phyloP scores from a whole-genome alignment of 2,329 filamentous ascomycete genomes.

The Scleromitrula shiraiana region DNA sequence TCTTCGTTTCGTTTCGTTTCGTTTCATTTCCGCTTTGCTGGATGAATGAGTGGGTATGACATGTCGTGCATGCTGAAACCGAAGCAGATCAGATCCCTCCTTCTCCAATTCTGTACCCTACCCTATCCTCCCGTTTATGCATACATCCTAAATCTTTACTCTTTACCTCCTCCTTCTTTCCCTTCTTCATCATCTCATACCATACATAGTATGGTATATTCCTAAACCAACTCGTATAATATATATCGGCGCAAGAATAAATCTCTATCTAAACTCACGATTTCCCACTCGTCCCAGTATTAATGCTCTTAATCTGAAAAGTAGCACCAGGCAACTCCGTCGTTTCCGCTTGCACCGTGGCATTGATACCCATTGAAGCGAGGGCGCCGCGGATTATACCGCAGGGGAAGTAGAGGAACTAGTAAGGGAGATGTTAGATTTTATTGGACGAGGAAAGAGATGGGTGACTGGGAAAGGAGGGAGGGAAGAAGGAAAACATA shows the following conservation, averaged over 20 bases:
- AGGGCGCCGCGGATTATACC: slow-evolving; percentile 88
- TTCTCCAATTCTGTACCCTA: too few species aligned
- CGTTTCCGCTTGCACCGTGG: slow-evolving; percentile 85
- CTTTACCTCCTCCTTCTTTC: too few species aligned
- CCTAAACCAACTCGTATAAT: too few species aligned
- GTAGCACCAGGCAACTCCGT: slow-evolving; percentile 79
- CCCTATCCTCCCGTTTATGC: too few species aligned
- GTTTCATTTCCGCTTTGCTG: too few species aligned
- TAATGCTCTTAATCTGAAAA: slow-evolving; percentile 88
- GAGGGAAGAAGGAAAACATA: slow-evolving; percentile 37
- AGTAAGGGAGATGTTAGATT: background rate
- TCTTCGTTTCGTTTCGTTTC: too few species aligned
- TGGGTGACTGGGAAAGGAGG: background rate
- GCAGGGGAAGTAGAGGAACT: slow-evolving; percentile 95
- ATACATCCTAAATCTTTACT: too few species aligned
- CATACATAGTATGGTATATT: too few species aligned
- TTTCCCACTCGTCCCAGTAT: slow-evolving; percentile 26
- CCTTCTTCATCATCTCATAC: too few species aligned
- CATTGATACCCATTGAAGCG: slow-evolving; percentile 82
- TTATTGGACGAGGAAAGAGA: background rate
- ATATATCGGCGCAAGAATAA: background rate
- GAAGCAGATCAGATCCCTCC: too few species aligned
- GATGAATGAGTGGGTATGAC: too few species aligned
- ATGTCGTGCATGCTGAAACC: too few species aligned
- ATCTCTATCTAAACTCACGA: background rate